Conservation (phyloP, 73 alveolate genomes). For the Tetrahymena malaccensis region DNA sequence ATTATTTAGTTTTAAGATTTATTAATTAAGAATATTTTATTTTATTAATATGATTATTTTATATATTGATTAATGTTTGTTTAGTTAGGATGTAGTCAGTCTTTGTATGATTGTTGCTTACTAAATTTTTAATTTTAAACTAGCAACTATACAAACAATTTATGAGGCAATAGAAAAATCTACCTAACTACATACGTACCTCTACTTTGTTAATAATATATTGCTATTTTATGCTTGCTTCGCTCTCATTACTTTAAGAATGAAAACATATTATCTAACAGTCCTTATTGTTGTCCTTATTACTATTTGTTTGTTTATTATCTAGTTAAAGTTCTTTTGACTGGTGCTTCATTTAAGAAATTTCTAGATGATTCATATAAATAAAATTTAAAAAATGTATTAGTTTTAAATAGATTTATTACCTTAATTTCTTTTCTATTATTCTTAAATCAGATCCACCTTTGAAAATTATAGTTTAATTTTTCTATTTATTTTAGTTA, state of each 20-base stretch:
- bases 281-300: background rate
- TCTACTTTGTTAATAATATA: background rate
- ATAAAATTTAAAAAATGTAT: no score
- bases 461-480: background rate
- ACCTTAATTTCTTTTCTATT: background rate
- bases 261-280: background rate
- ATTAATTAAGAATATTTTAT: background rate
- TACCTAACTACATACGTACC: background rate
- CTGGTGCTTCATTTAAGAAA: background rate
- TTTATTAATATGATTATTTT: background rate
- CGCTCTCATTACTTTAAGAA: background rate
- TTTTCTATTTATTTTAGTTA: background rate
- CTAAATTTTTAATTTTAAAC: no score
- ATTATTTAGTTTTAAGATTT: background rate
- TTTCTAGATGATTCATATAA: background rate
- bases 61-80: background rate
- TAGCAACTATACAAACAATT: no score
- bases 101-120: no score
- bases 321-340: background rate
- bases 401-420: background rate
- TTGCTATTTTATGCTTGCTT: background rate
- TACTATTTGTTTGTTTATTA: background rate
- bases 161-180: no score
- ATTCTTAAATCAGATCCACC: background rate
- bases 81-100: no score